Conservation (phyloP, 2,329 filamentous ascomycete species). For the Colletotrichum destructivum region DNA sequence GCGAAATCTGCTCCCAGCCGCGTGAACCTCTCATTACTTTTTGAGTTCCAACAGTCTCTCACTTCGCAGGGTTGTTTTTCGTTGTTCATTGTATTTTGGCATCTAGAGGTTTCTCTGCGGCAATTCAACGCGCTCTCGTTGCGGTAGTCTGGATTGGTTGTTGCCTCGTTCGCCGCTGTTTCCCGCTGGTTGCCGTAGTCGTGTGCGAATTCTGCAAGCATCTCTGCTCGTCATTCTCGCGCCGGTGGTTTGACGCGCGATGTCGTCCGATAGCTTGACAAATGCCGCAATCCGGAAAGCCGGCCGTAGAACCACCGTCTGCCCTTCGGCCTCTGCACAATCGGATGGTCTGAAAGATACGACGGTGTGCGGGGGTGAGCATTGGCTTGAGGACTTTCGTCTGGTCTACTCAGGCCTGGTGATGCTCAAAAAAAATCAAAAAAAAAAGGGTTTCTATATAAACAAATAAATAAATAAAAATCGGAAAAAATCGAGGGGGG, state of each 20-base stretch:
- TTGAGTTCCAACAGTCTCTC: not conserved
- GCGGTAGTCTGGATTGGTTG: not conserved
- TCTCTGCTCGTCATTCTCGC: not conserved
- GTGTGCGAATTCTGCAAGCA: not conserved
- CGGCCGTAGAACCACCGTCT: conserved; percentile 7
- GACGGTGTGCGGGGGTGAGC: not conserved
- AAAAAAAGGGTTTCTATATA: too few relatives aligned
- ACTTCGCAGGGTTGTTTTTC: too few relatives aligned
- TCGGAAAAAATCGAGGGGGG: too few relatives aligned
- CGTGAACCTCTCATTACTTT: not conserved
- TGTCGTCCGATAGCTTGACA: conserved; percentile 20
- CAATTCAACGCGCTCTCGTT: not conserved
- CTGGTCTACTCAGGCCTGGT: not conserved
- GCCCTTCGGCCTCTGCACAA: conserved; percentile 17
- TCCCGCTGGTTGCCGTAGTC: not conserved
- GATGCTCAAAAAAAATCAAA: not conserved
- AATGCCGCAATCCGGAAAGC: conserved; percentile 4
- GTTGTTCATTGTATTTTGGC: too few relatives aligned
- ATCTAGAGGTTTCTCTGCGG: not conserved
- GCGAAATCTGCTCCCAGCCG: conserved; percentile 1
- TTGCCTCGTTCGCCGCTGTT: not conserved
- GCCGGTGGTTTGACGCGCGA: not conserved
- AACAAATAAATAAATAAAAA: too few relatives aligned
- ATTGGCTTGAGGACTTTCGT: not conserved
- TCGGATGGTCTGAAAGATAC: not conserved